Percentiles rank a stretch among this genome's conserved stretches.
Conservation (phyloP, 306 rosid genomes). For the Senna tora region DNA sequence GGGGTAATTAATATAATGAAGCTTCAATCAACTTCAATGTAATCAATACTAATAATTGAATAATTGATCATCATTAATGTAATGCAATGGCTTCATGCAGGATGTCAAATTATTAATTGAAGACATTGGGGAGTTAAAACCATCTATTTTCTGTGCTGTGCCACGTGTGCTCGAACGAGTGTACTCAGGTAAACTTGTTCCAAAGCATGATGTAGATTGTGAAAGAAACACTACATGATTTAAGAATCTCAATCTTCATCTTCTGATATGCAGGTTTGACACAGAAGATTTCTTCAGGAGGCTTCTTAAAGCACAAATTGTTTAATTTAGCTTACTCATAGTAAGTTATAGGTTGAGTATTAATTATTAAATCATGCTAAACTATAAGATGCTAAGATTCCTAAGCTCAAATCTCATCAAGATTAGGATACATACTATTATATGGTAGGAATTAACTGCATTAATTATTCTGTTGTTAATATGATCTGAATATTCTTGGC, state of each 20-base stretch:
- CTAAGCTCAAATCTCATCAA: slow-evolving; percentile 9
- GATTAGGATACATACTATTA: slow-evolving; percentile 17
- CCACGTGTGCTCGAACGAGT: slow-evolving; percentile 97
- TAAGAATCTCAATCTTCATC: slow-evolving; percentile 25
- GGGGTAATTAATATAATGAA: slow-evolving; percentile 68
- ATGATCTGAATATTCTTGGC: slow-evolving; percentile 33
- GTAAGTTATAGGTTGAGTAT: slow-evolving; percentile 54
- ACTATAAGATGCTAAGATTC: neutral
- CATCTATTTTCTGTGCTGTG: slow-evolving; percentile 92
- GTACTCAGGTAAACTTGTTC: slow-evolving; percentile 60
- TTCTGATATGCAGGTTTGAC: slow-evolving; percentile 68
- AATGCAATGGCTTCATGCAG: slow-evolving; percentile 48
- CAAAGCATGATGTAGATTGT: neutral
- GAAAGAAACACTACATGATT: neutral
- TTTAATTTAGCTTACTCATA: slow-evolving; percentile 75
- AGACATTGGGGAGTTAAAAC: slow-evolving; percentile 91
- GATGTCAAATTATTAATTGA: slow-evolving; percentile 87
- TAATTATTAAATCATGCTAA: neutral
- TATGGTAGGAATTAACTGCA: slow-evolving; percentile 9
- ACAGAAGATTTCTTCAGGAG: slow-evolving; percentile 77
- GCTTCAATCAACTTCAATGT: slow-evolving; percentile 8
- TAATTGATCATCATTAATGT: slow-evolving; percentile 22
- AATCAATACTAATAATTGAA: no score
- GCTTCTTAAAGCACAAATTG: slow-evolving; percentile 66
- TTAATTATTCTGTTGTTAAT: slow-evolving; percentile 31